Conservation (phyloP, 768 basidiomycete species). For the Leccinum longicurvipes region DNA sequence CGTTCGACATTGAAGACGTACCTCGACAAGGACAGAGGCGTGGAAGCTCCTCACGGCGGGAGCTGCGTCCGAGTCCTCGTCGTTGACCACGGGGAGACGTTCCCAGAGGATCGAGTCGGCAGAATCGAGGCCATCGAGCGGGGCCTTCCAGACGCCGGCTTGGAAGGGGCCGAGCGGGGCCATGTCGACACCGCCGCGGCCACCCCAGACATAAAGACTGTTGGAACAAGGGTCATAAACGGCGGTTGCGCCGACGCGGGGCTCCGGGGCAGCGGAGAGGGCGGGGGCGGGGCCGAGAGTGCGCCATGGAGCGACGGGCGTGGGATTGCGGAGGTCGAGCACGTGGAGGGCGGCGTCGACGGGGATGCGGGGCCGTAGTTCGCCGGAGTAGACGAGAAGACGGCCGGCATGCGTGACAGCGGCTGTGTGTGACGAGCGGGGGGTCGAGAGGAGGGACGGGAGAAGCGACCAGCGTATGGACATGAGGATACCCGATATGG, state of each 20-base stretch:
- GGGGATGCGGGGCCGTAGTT: conserved; percentile 40
- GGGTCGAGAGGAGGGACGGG: conserved; percentile 13
- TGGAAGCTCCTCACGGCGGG: conserved; percentile 39
- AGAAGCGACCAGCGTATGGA: conserved; percentile 31
- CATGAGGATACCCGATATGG: conserved; percentile 5
- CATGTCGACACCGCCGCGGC: conserved; percentile 41
- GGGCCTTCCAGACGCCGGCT: conserved; percentile 30
- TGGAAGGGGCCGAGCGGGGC: conserved; percentile 31
- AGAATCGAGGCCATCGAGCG: conserved; percentile 6
- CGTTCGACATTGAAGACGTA: conserved; percentile 10
- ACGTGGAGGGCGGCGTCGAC: conserved; percentile 34
- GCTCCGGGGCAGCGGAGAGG: conserved; percentile 8
- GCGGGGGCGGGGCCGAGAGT: conserved; percentile 21
- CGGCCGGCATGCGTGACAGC: conserved; percentile 26
- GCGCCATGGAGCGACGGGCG: conserved; percentile 11
- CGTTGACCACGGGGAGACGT: conserved; percentile 22
- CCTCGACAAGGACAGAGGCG: conserved; percentile 26
- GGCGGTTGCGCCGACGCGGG: conserved; percentile 24
- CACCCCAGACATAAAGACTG: conserved; percentile 43
- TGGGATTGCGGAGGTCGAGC: conserved; percentile 18
- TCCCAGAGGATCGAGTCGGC: conserved; percentile 27
- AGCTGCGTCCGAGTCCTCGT: conserved; percentile 25
- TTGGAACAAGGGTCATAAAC: conserved; percentile 16
- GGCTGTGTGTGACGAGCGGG: conserved; percentile 44
- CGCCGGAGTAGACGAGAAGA: conserved; percentile 42